Base-by-base conservation (phyloP, 2,329 filamentous ascomycete genomes). In the Colletotrichum sp. region DNA sequence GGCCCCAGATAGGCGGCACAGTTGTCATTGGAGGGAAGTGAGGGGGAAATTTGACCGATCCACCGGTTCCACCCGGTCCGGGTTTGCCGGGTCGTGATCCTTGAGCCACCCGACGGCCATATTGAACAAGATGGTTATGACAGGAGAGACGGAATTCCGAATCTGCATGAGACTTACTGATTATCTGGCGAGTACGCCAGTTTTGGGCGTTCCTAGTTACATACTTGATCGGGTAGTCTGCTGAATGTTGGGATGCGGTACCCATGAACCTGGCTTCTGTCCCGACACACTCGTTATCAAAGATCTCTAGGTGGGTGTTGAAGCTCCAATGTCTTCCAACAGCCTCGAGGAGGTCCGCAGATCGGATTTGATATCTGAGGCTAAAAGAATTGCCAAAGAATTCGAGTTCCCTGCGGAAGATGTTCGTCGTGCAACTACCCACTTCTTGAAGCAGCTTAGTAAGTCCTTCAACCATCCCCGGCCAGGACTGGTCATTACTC, bases 371-470 rank as follows among this genome's bases (percentile, higher is more conserved):
- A 16, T 76, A 62, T 60, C 57, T 13, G 69, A 69, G 13, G 59
- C 74, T 26, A 28, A 55, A 5, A 57, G 8, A 49, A 69, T 69
- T 26, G 68, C 65, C 8, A 59, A 72, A 21, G 68, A 72, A 15
- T 72, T 72, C 21, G 64, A 72, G 16, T 69, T 76, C 12, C 59
- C 65, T 7, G 26, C 57, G 5, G 49, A 64, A 4, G 44, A 76
- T 49, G 70, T 76, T 34, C 59, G 74, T 3, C 74, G 74, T 18
- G 70, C 74, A 21, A 79, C 78, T 28, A 49, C 69, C 15, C 76
- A 78, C 49, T 80, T 80, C 36, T 52, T 79, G 24, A 69, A 72
- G 24, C 77, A 79, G 52, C 78, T 80, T 62, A 79, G 79, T 79
- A 71, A 64, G 77, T 68, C n/a, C n/a, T 10, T n/a, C 24, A 15